Evolutionary conservation across 306 rosid species (phyloP).

Genomic region (Leucaena leucocephala): DNA sequence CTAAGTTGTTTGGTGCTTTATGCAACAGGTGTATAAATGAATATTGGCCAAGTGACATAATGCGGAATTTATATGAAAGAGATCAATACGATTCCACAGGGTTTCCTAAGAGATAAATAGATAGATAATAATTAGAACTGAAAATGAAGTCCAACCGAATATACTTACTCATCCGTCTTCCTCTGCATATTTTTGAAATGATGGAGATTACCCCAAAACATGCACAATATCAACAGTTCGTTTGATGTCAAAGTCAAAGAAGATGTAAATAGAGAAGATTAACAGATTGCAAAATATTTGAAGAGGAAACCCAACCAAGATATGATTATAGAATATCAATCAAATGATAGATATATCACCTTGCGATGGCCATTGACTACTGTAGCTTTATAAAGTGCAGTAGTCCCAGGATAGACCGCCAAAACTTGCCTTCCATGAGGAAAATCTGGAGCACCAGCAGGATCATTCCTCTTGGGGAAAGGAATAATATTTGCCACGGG

Average conservation of each 20-base stretch:
- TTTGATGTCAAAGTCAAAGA: constrained; percentile 23
- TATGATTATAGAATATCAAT: constrained; percentile 16
- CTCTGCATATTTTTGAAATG: constrained; percentile 62
- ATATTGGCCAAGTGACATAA: background rate
- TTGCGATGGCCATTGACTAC: constrained; percentile 90
- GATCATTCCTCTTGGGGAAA: constrained; percentile 87
- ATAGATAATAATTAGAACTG: constrained; percentile 47
- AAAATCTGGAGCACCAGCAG: constrained; percentile 70
- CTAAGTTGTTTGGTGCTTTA: background rate
- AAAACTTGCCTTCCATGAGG: constrained; percentile 83
- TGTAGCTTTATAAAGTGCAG: constrained; percentile 97
- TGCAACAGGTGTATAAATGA: background rate
- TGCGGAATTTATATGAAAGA: background rate
- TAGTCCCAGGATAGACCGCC: constrained; percentile 98
- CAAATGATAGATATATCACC: constrained; percentile 53
- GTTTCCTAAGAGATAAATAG: background rate
- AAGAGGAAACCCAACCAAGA: constrained; percentile 20
- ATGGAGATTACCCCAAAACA: constrained; percentile 44
- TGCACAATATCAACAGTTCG: constrained; percentile 53
- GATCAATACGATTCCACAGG: background rate
- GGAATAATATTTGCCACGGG: constrained; percentile 85
- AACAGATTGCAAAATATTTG: constrained; percentile 9
- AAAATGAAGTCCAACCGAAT: constrained; percentile 20
- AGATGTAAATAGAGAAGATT: constrained; percentile 9
- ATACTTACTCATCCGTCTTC: constrained; percentile 94